Percentiles rank a stretch among this genome's conserved stretches.
These are phyloP conservation scores for Solanum rostratum DNA, from an alignment of 257 asterid species.

Conservation along the genomic window DNA sequence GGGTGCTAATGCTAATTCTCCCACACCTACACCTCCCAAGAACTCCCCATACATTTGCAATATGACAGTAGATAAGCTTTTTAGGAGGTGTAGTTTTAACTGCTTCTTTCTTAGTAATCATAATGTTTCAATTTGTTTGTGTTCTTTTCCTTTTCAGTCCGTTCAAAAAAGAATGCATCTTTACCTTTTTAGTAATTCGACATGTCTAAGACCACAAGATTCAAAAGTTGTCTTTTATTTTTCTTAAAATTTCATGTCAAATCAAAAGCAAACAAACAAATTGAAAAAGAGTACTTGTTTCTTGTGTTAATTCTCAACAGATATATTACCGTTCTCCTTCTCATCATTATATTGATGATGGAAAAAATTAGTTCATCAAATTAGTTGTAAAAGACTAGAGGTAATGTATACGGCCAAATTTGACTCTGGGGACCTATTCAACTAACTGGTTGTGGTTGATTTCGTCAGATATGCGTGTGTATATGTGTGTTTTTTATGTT, in stretches of 20 bases:
- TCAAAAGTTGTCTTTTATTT: no score
- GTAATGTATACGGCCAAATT: neutral
- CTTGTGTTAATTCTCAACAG: neutral
- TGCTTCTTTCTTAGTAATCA: neutral
- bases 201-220: neutral
- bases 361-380: neutral
- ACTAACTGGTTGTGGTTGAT: neutral
- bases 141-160: neutral
- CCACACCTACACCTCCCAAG: conserved; percentile 76
- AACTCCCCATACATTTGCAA: conserved; percentile 79
- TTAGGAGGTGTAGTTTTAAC: conserved; percentile 44
- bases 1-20: conserved; percentile 77
- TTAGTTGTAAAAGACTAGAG: neutral
- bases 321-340: neutral
- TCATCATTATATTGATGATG: neutral
- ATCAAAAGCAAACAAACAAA: neutral
- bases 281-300: neutral
- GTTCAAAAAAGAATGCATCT: neutral
- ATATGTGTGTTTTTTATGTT: no score
- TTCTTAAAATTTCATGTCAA: neutral
- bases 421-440: neutral
- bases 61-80: conserved; percentile 78
- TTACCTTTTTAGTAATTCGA: neutral
- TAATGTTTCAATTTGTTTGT: neutral
- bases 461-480: neutral